Base-by-base conservation (phyloP, 331 rosid species). In the Malus hybrid region DNA sequence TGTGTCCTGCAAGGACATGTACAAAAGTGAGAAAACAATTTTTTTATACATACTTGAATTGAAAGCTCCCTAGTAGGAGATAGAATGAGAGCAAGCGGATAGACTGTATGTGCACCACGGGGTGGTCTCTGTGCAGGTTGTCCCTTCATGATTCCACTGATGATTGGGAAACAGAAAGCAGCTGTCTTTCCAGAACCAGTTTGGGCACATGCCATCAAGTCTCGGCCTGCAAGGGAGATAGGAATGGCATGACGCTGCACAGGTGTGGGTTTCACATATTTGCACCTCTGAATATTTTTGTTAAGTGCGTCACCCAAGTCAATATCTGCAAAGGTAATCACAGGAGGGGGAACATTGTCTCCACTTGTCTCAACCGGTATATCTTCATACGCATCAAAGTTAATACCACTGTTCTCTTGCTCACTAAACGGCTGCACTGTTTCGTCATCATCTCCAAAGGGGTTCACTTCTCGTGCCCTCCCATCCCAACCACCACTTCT, bases 111-210 rank as follows among this genome's bases (percentile, higher is more conserved):
- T 52, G 85, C 88, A 30, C 91, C 91, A 6, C 95, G 90, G 39
- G 88, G 85, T 3, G 94, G 91, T 82, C 91, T 89, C 57, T 87
- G 92, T 14, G 79, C 79, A 34, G 82, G 77, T 34, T 91, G 86
- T 11, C 91, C 90, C 50, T 62, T 91, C 97, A 91, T 89, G 55
- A 91, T 91, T 68, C 97, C 97, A 80, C 97, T 84, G 72, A 91
- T 91, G 13, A 91, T 91, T 0, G 97, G 97, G 80, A 89, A 91
- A 77, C 97, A 91, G 61, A 91, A 91, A 13, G 97, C 97, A 15
- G 97, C 97, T 1, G 97, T 91, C 81, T 91, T 91, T 34, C 97
- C 97, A 5, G 97, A 91, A 73, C 97, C 97, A 20, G 97, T 91
- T 84, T 91, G 97, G 2, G 97, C 97, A 77, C 97, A 91, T 28